phyloP scores from a whole-genome alignment of 176 grass and related monocot species.

The Panicum miliaceum region DNA sequence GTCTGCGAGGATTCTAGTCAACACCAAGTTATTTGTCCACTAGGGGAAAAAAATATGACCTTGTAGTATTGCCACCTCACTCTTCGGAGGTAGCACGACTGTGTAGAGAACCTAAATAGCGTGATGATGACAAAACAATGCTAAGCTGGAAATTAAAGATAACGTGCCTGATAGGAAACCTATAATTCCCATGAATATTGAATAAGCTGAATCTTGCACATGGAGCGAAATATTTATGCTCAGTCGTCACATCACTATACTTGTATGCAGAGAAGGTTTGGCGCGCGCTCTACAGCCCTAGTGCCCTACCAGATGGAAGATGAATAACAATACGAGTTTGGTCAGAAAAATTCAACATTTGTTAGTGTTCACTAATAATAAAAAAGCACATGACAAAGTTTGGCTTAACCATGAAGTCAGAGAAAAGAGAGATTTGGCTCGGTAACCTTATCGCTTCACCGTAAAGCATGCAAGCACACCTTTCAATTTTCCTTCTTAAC shows the following conservation, averaged over 20 bases:
- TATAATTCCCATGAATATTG: not conserved
- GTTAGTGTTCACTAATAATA: not conserved
- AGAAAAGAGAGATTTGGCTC: not conserved
- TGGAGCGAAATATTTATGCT: not conserved
- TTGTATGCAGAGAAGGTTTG: too few relatives aligned
- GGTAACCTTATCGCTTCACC: not conserved
- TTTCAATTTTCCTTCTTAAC: too few relatives aligned
- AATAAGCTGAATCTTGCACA: not conserved
- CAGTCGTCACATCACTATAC: too few relatives aligned
- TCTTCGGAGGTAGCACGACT: not conserved
- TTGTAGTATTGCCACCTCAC: not conserved
- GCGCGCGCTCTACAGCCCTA: too few relatives aligned
- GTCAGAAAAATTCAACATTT: not conserved
- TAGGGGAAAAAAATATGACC: not conserved
- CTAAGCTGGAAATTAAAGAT: not conserved
- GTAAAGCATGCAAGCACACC: not conserved
- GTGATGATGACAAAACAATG: not conserved
- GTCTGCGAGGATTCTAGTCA: not conserved
- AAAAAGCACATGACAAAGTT: not conserved
- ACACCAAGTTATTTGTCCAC: not conserved
- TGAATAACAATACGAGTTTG: not conserved
- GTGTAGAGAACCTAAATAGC: not conserved
- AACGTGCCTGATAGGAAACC: not conserved
- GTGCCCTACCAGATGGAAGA: too few relatives aligned
- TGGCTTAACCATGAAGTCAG: not conserved